phyloP scores from a whole-genome alignment of 257 asterid genomes.

The Nicotiana noctiflora region DNA sequence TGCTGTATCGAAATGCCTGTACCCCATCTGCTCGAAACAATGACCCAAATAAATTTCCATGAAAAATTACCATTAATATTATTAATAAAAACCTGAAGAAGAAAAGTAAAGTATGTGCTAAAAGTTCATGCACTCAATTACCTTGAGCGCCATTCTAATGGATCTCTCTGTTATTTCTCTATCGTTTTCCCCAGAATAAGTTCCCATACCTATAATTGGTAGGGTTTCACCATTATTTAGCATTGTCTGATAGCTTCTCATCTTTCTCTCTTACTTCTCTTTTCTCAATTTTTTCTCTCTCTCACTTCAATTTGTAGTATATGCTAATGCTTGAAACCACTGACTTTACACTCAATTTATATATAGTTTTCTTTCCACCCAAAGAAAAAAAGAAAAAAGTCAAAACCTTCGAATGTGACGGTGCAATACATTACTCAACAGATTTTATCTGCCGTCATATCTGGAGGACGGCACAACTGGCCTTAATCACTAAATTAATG shows the following conservation, averaged over 20 bases:
- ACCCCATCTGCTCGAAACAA: slow-evolving; percentile 50
- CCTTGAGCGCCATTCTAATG: slow-evolving; percentile 64
- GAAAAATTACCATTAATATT: neutral
- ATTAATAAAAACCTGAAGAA: neutral
- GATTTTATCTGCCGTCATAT: neutral
- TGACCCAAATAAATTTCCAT: neutral
- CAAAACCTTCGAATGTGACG: neutral
- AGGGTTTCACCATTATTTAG: slow-evolving; percentile 65
- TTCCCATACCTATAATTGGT: slow-evolving; percentile 69
- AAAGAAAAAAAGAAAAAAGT: neutral
- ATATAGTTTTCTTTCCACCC: neutral
- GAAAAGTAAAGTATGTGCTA: neutral
- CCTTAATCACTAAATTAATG: neutral
- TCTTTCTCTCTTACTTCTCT: slow-evolving; percentile 8
- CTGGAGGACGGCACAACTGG: slow-evolving; percentile 6
- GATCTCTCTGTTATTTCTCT: slow-evolving; percentile 46
- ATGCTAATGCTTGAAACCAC: neutral
- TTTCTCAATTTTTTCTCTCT: neutral
- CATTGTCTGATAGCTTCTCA: slow-evolving; percentile 47
- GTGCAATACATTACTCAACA: neutral
- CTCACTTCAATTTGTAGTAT: neutral
- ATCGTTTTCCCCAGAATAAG: slow-evolving; percentile 63
- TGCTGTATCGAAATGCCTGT: slow-evolving; percentile 82
- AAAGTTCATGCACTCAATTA: neutral
- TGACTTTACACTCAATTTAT: neutral